A percentile compares a stretch with the other conserved stretches of the same genome.
Conservation (phyloP, 257 asterid genomes). For the Jacaranda mimosifolia region DNA sequence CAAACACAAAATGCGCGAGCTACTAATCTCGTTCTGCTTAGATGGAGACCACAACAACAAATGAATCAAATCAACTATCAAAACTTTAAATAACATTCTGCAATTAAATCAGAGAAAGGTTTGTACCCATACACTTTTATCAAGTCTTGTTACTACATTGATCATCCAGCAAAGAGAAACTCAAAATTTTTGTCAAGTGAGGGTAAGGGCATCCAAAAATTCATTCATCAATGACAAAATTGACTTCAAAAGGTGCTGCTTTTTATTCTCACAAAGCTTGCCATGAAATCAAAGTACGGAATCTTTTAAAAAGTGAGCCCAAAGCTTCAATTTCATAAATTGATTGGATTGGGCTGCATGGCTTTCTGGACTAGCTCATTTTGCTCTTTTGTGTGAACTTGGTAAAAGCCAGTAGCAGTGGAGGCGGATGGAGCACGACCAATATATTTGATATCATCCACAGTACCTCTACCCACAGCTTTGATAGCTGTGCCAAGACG, state of each 20-base stretch:
- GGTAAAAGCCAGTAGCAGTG: slow-evolving; percentile 88
- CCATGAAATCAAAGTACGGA: not conserved
- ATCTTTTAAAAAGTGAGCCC: not conserved
- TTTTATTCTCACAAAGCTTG: slow-evolving; percentile 29
- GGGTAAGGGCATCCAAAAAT: not conserved
- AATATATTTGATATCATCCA: slow-evolving; percentile 74
- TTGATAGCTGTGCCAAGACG: slow-evolving; percentile 88
- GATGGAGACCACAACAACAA: not conserved
- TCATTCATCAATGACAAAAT: slow-evolving; percentile 38
- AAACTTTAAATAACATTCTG: not conserved
- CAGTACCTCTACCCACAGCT: slow-evolving; percentile 69
- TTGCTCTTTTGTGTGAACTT: slow-evolving; percentile 79
- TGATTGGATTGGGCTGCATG: slow-evolving; percentile 70
- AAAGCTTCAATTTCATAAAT: slow-evolving; percentile 18
- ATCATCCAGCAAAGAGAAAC: too few species aligned
- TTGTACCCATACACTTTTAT: not conserved
- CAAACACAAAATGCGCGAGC: not conserved
- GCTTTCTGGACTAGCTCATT: slow-evolving; percentile 74
- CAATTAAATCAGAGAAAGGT: not conserved
- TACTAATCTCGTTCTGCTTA: not conserved
- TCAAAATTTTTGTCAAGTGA: too few species aligned
- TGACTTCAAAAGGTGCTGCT: slow-evolving; percentile 30
- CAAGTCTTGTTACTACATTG: not conserved
- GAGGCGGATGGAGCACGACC: slow-evolving; percentile 97
- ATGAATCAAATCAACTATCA: slow-evolving; percentile 2